phyloP scores from a whole-genome alignment of 78 protist species.

The Pelomyxa schiedti region DNA sequence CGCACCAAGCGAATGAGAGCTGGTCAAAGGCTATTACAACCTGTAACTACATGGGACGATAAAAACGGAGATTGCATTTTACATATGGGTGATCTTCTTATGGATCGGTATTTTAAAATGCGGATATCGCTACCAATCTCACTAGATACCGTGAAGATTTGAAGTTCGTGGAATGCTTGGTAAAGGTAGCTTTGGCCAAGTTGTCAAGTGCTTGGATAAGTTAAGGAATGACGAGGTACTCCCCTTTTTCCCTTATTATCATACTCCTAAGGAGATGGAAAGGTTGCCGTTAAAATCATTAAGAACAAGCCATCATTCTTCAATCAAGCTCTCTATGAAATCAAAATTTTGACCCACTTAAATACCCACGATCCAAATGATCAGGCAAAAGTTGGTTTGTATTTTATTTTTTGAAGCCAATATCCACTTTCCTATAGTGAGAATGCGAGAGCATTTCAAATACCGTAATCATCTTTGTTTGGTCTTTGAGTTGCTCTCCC shows the following conservation, averaged over 20 bases:
- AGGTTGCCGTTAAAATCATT: slow-evolving; percentile 85
- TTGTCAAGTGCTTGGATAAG: slow-evolving; percentile 64
- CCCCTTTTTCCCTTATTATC: not conserved
- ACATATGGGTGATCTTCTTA: too few relatives aligned
- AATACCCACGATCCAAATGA: slow-evolving; percentile 43
- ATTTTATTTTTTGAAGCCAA: too few relatives aligned
- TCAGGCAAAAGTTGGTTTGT: slow-evolving; percentile 33
- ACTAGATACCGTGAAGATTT: too few relatives aligned
- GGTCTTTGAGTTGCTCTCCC: slow-evolving; percentile 60
- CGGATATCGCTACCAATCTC: too few relatives aligned
- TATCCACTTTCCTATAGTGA: too few relatives aligned
- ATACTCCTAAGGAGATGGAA: not conserved
- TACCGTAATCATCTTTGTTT: slow-evolving; percentile 42
- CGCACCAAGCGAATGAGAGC: too few relatives aligned
- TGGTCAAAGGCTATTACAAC: too few relatives aligned
- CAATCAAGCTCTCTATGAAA: slow-evolving; percentile 67
- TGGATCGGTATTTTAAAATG: too few relatives aligned
- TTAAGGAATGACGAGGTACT: not conserved
- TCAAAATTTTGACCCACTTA: slow-evolving; percentile 49
- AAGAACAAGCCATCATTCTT: slow-evolving; percentile 68
- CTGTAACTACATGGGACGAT: too few relatives aligned
- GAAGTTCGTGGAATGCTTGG: slow-evolving; percentile 43
- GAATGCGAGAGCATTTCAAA: slow-evolving; percentile 36
- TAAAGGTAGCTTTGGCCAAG: slow-evolving; percentile 90
- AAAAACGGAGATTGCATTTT: too few relatives aligned